Base-by-base conservation (phyloP, 1,284 basidiomycete species). In the Phylloporus gajari region DNA sequence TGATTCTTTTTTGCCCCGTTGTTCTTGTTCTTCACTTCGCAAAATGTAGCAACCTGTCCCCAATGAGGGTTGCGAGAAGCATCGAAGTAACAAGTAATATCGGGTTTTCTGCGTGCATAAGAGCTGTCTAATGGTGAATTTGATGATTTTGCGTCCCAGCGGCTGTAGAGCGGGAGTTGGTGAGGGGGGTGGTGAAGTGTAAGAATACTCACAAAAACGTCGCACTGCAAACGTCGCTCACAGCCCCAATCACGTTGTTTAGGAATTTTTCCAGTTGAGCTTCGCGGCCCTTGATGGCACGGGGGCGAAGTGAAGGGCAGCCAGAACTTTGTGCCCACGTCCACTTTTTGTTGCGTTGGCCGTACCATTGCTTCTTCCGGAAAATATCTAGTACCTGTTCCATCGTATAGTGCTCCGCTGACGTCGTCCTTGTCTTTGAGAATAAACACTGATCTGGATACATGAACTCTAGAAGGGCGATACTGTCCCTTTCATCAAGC, bases 81-180 rank as follows among this genome's bases (percentile, higher is more conserved):
- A 12, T 30, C 13, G n/a, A 63, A 63, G 27, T 46, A 63, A 23
- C 62, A 63, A 6, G 42, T 63, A 19, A 63, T 46, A 12, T 63
- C 42, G 15, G 62, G 62, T 32, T 63, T 46, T 23, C 62, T 46
- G 3, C 6, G 5, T 46, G 62, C 17, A 30, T 30, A 30, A 27
- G 42, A 27, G 1, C 62, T 44, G 46, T 63, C 62, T 44, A 63
- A 46, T 4, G 62, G 62, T 46, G n/a, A 44, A 6, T 42, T 63
- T 6, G 62, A n/a, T 21, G 62, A 63, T 46, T 63, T 63, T 42
- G 42, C 42, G 21, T 63, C 42, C 62, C 62, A 63, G n/a, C n/a
- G 6, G 19, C 62, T 63, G 17, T 44, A 44, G 42, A 44, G 42
- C 42, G 13, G 42, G 42, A 6, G 59, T 35, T 17, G 44, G n/a